phyloP scores from a whole-genome alignment of 495 filamentous ascomycete genomes.

The Xanthoparmelia taractica region DNA sequence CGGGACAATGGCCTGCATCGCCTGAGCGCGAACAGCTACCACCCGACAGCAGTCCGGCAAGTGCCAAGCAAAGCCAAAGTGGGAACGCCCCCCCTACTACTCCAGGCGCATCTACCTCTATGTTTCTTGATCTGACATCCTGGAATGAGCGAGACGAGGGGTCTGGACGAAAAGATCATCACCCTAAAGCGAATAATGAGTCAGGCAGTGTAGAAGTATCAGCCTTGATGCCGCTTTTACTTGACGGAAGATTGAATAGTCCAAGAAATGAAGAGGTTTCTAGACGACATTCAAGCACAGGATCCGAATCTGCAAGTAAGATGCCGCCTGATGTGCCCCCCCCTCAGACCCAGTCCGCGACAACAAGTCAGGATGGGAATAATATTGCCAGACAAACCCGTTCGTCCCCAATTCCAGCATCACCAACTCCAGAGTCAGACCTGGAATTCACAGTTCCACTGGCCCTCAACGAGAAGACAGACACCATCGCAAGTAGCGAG shows the following conservation, averaged over 20 bases:
- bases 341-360: background rate
- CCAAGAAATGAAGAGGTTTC: background rate
- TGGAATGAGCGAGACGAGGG: background rate
- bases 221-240: background rate
- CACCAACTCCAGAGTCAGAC: conserved; percentile 17
- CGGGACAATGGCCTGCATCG: conserved; percentile 11
- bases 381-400: background rate
- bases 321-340: background rate
- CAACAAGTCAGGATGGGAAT: background rate
- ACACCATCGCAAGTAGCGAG: background rate
- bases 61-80: background rate
- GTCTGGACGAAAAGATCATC: background rate
- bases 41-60: conserved; percentile 24
- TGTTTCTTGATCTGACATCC: background rate
- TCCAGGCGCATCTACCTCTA: background rate
- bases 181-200: background rate
- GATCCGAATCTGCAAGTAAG: background rate
- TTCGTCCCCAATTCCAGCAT: background rate
- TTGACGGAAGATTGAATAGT: background rate
- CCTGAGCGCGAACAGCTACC: conserved; percentile 22
- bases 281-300: background rate
- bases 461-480: conserved; percentile 8
- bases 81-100: background rate
- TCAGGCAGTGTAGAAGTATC: background rate
- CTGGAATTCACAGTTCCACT: conserved; percentile 18